phyloP scores from a whole-genome alignment of 202 grass and related monocot species.

The Brachypodium distachyon region DNA sequence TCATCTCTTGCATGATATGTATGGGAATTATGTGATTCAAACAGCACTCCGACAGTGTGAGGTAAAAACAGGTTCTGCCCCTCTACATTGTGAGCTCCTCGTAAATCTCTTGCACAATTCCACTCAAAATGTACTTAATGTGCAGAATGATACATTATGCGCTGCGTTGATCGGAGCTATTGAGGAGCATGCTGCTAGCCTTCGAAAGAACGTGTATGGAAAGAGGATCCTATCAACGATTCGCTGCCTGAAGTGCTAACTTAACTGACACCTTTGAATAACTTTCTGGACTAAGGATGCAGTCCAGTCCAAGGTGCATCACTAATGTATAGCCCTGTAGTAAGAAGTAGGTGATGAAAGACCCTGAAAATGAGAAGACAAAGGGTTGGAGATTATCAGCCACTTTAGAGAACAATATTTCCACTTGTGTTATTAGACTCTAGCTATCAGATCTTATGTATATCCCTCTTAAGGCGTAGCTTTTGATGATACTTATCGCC shows the following conservation, averaged over 20 bases:
- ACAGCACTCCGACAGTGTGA: conserved; percentile 36
- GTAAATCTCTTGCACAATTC: not conserved
- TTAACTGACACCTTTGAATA: not conserved
- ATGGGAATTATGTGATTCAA: conserved; percentile 72
- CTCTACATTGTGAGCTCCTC: not conserved
- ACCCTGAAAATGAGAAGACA: not conserved
- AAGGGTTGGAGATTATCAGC: not conserved
- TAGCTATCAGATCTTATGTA: not conserved
- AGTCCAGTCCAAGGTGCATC: not conserved
- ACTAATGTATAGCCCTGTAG: not conserved
- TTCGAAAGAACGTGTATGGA: conserved; percentile 52
- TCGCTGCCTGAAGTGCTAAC: conserved; percentile 8
- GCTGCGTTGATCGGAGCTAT: conserved; percentile 38
- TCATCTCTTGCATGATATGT: conserved; percentile 36
- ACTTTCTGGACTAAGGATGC: not conserved
- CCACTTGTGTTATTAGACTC: not conserved
- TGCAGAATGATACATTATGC: conserved; percentile 29
- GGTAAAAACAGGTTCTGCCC: conserved; percentile 16
- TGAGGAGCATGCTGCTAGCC: conserved; percentile 12
- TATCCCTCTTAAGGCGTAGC: not conserved
- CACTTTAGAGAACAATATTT: not conserved
- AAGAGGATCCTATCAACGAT: conserved; percentile 53
- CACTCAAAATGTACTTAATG: not conserved
- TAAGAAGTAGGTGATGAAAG: not conserved
- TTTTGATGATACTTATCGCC: not conserved